These are phyloP conservation scores for Lipomyces yarrowii DNA, from an alignment of 1,139 yeast species.

Conservation along the genomic window DNA sequence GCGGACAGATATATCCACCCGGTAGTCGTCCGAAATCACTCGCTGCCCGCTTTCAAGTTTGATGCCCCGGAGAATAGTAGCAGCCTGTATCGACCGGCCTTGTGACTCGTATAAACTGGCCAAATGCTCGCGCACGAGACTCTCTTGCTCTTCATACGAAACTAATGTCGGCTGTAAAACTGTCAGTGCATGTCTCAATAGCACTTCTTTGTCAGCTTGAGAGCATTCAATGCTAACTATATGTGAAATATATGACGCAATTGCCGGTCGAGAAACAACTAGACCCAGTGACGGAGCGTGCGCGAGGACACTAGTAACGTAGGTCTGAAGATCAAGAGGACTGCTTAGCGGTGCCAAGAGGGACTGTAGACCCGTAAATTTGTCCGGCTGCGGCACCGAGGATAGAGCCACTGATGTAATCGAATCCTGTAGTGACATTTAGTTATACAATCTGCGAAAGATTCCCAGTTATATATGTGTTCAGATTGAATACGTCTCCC, in stretches of 20 bases:
- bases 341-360: constrained; percentile 11
- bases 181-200: constrained; percentile 24
- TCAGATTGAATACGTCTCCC: background rate
- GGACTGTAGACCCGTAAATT: constrained; percentile 8
- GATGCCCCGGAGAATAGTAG: constrained; percentile 38
- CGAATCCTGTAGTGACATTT: constrained; percentile 3
- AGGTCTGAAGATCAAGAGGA: constrained; percentile 8
- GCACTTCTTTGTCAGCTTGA: constrained; percentile 5
- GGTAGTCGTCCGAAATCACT: constrained; percentile 36
- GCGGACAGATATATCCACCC: constrained; percentile 39
- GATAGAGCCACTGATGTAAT: constrained; percentile 8
- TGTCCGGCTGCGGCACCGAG: constrained; percentile 22
- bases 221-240: background rate
- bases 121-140: constrained; percentile 36
- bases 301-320: constrained; percentile 18
- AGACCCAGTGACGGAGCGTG: constrained; percentile 20
- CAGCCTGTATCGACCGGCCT: constrained; percentile 38
- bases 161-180: constrained; percentile 35
- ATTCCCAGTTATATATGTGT: background rate
- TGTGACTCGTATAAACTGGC: constrained; percentile 38
- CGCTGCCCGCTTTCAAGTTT: constrained; percentile 35
- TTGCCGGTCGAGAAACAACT: constrained; percentile 29
- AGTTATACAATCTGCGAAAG: background rate
- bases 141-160: constrained; percentile 40
- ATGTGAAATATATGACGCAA: constrained; percentile 16